Evolutionary conservation across 1,139 yeast species (phyloP), one percentile per base, ranked within the genome.

Genomic region (Geotrichum phurueaensis): DNA sequence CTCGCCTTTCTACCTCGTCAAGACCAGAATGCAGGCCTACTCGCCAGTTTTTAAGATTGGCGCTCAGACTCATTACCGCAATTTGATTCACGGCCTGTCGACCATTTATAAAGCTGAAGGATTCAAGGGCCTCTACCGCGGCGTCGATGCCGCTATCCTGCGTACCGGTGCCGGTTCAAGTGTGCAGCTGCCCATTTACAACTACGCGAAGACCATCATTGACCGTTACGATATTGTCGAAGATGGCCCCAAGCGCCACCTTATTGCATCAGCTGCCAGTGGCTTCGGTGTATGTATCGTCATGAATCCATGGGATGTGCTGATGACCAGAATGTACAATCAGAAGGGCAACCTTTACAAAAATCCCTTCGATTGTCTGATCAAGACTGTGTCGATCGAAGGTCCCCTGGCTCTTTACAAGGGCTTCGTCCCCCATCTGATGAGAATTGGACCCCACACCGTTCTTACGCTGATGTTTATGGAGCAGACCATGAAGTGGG

Each of bases 271-370:
- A 47, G 84, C 95, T 0, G 78, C 82, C 65, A 87, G 97, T 7
- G 99, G 99, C 53, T 75, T 91, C 57, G 97, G 96, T 65, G 98
- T 94, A 36, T 94, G 96, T 59, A 79, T 92, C 45, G 97, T 89
- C 49, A 92, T 95, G 97, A 92, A 91, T 73, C 98, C 98, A 20
- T 90, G 96, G 85, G 99, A 94, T 73, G 98, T 94, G 59, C 83
- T 94, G 60, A 79, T 94, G 76, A 94, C 99, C 1, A 82, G 99
- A 76, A 87, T 95, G 74, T 94, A 92, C 76, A 94, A 94, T 75
- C 98, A 94, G 73, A 89, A 86, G 75, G 97, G 97, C 49, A 82
- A 89, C 69, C 81, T 88, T 62, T 94, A 94, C 76, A 81, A 78
- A 63, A 96, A 96, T 3, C 96, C 97, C 1, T 69, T 91, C 25